Evolutionary conservation across 1,284 basidiomycete genomes (phyloP), one percentile per base, ranked within the genome.

Genomic region (Cryptococcus sp.): DNA sequence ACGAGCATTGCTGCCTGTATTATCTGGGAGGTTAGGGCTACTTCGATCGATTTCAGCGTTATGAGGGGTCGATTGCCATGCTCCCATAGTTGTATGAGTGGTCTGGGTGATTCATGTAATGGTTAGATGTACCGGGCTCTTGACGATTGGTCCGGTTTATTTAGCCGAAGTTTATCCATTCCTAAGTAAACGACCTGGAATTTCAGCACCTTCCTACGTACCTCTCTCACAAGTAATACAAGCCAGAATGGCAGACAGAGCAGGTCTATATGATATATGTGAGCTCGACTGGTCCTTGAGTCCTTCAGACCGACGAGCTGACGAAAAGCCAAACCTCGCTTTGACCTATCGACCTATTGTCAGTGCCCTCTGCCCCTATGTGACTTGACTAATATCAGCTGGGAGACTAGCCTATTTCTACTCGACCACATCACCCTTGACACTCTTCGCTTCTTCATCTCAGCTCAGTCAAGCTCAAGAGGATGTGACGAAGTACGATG

Each of bases 381-480:
- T 28, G n/a, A 23, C 10, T 24, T 19, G 25, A 4, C 41, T 54
- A 22, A 48, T 28, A 9, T 19, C 50, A 74, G 72, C 59, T 25
- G 80, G 80, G n/a, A 74, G 80, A 21, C 62, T 80, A 7, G 52
- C 63, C 7, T 78, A 80, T 62, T 81, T 81, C 60, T 77, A 78
- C 59, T 72, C 69, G 4, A 76, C 77, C 42, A 81, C 79, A 0
- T 79, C 78, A 2, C 80, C 79, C 0, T 62, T 80, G 16, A 81
- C 80, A 4, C 72, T 81, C 21, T 67, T 81, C 43, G 77, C 78
- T 1, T 74, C 75, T 4, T 54, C 67, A 0, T 24, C 54, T n/a
- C 55, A 76, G 54, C 68, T 79, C 19, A 50, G 56, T 18, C 52
- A 69, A 41, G 72, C 74, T 11, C 66, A 71, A 39, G 57, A 57